A percentile compares a stretch with the other conserved stretches of the same genome.
Conservation (phyloP, 106 monocot species). For the Dendrobium nobile region DNA sequence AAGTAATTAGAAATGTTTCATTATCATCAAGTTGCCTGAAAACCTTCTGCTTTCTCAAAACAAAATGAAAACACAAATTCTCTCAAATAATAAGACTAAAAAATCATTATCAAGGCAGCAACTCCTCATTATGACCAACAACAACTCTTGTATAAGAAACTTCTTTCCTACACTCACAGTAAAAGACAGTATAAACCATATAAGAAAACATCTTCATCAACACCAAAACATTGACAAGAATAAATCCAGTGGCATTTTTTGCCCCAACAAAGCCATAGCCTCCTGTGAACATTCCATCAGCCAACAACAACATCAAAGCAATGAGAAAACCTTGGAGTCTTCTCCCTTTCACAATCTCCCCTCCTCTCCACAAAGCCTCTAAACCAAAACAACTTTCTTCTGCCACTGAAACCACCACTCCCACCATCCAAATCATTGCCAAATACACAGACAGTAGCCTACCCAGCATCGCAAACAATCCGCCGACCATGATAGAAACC, state of each 20-base stretch:
- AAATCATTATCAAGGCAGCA: neutral
- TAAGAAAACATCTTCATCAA: constrained; percentile 12
- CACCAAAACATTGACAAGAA: neutral
- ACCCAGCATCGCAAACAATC: neutral
- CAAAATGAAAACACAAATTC: too few relatives aligned
- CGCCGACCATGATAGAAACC: neutral
- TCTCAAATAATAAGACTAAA: too few relatives aligned
- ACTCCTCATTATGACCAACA: neutral
- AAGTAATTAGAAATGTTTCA: too few relatives aligned
- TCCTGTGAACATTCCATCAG: constrained; percentile 10
- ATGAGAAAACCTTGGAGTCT: constrained; percentile 12
- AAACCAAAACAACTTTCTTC: constrained; percentile 21
- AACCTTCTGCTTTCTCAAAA: too few relatives aligned
- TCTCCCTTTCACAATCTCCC: constrained; percentile 13
- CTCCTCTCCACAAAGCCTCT: constrained; percentile 15
- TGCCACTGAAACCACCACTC: constrained; percentile 19
- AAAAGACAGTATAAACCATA: constrained; percentile 15
- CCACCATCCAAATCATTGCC: constrained; percentile 17
- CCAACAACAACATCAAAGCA: constrained; percentile 1
- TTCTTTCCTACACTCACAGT: constrained; percentile 11
- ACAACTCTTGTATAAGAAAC: neutral
- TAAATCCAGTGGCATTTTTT: neutral
- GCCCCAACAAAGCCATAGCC: constrained; percentile 4
- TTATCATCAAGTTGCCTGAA: too few relatives aligned
- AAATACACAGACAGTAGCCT: constrained; percentile 15